phyloP scores from a whole-genome alignment of 768 basidiomycete species.

The Rhizopogon vinicolor region DNA sequence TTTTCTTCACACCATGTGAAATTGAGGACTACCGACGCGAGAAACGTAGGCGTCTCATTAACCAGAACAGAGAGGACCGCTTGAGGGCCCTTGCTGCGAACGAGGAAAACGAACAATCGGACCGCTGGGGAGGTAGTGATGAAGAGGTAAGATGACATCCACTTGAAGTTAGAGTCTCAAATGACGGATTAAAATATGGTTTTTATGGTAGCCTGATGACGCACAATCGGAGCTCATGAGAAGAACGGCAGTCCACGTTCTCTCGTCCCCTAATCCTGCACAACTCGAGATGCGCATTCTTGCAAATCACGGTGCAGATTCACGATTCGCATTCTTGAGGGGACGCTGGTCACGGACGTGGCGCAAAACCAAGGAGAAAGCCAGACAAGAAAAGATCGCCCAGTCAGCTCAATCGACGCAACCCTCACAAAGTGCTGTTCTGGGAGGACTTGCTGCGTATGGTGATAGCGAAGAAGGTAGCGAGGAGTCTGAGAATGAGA shows the following conservation, averaged over 20 bases:
- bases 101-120: conserved; percentile 32
- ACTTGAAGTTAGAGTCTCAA: neutral
- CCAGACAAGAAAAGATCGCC: conserved; percentile 23
- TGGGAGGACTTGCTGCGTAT: conserved; percentile 59
- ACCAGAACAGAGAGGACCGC: conserved; percentile 60
- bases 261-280: conserved; percentile 68
- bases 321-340: conserved; percentile 75
- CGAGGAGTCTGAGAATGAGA: conserved; percentile 4
- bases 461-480: conserved; percentile 49
- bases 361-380: conserved; percentile 48
- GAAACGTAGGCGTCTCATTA: conserved; percentile 61
- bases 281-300: conserved; percentile 87
- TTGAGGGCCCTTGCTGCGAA: conserved; percentile 48
- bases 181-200: neutral
- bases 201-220: conserved; percentile 49
- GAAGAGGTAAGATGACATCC: conserved; percentile 49
- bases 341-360: conserved; percentile 72
- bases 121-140: conserved; percentile 64
- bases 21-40: conserved; percentile 59
- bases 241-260: conserved; percentile 67
- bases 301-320: conserved; percentile 77
- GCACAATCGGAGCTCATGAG: conserved; percentile 62
- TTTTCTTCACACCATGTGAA: conserved; percentile 70
- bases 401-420: conserved; percentile 17
- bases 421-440: conserved; percentile 13